Evolutionary conservation across 1,284 basidiomycete genomes (phyloP), one percentile per base, ranked within the genome.

Genomic region (Psilocybe mexicana): DNA sequence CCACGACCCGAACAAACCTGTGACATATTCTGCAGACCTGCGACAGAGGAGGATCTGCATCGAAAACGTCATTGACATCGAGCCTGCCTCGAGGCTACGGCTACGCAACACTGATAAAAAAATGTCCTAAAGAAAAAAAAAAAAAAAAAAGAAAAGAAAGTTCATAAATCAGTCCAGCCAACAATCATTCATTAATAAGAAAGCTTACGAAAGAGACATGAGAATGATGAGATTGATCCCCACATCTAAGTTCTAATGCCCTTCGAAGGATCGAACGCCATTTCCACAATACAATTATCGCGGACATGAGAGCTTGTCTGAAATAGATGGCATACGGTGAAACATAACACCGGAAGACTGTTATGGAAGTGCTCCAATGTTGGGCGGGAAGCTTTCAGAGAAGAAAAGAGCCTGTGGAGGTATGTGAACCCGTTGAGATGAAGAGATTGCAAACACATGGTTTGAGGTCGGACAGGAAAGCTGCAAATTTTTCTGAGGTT

Each of bases 321-420:
- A 48, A 48, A 48, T 48, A 48, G 35, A 48, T 18, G 18, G 18
- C 46, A 23, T 48, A 48, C 46, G 46, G 46, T 35, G 46, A 48
- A 48, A 48, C 46, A 48, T 48, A 48, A 33, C 46, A 48, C 46
- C 46, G 46, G 8, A 48, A 14, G 12, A 23, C 46, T 48, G 7
- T 48, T 48, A 35, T 40, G 38, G 38, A 12, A 3, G n/a, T 14
- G 38, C 14, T 11, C n/a, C 38, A 40, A 40, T 40, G 7, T 40
- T 40, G 10, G 38, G 11, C 14, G 38, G 11, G 38, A 40, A 40
- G 38, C n/a, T 40, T 6, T 14, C 3, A 14, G 7, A 40, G 2
- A 14, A 12, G 38, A 8, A 4, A 33, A 33, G 30, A 8, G 30
- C 8, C 8, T 33, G 30, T 18, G 18, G 1, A 18, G 18, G 18